Base-by-base conservation (phyloP, 768 basidiomycete genomes). In the Suillus alpinus region DNA sequence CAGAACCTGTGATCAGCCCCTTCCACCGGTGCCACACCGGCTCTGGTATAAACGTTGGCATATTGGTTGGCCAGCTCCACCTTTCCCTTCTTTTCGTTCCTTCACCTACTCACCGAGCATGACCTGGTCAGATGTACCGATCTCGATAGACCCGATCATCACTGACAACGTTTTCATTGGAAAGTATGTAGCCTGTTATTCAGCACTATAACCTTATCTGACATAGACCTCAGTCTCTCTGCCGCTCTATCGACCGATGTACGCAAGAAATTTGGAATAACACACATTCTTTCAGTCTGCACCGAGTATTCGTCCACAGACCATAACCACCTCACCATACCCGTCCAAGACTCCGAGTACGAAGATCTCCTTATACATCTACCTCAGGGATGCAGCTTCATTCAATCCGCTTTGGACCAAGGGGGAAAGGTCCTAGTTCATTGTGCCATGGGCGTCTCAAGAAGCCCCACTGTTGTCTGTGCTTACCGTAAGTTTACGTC, bases 401-500 rank as follows among this genome's bases (percentile, higher is more conserved):
- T 92, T 34, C 78, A 87, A 64, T 62, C 76, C 23, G 86, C 89
- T 4, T 64, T 91, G 43, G 69, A 74, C 9, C 26, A 62, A 7
- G 80, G 81, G 29, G 87, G 87, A 0, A 79, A 75, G 50, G 83
- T 90, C 6, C 79, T 91, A 10, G 85, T 91, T 14, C 89, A 91
- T 63, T 91, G 89, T 67, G 76, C 85, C 10, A 87, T 89, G 83
- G 90, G 89, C 6, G 73, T 91, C 8, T 91, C 87, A 0, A 78
- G 89, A 62, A 89, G 88, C 63, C 76, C 83, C 41, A 85, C 88
- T 9, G 81, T 83, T 29, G 76, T 86, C 29, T 81, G 80, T 55
- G 84, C 83, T 16, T 86, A 81, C 68, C 69, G 82, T 84, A 69
- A 73, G 83, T 77, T 16, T 26, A 9, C 52, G 41, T 58, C 29